Conservation (phyloP, 1,284 basidiomycete genomes). For the Fomitopsis schrenkii region DNA sequence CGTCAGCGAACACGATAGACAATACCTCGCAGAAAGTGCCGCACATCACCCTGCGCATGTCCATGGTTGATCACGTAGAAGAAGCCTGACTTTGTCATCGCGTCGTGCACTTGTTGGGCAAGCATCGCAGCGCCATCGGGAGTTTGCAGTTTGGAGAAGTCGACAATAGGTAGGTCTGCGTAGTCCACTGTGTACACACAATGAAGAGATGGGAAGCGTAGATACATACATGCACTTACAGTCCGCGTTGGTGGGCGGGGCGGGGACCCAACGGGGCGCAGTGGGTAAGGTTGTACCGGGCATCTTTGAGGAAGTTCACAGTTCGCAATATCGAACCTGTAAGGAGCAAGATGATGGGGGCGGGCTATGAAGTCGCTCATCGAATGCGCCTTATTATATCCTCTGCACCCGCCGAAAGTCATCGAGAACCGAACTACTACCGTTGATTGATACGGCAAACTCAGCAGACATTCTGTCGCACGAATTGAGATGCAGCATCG, state of each 20-base stretch:
- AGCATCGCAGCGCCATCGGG: conserved; percentile 44
- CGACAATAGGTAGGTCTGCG: conserved; percentile 64
- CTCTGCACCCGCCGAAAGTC: too few species aligned
- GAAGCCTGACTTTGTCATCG: conserved; percentile 58
- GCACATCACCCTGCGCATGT: conserved; percentile 40
- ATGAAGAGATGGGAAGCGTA: not conserved
- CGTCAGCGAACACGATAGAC: not conserved
- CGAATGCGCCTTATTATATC: too few species aligned
- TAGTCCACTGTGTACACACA: conserved; percentile 48
- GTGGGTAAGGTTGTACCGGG: not conserved
- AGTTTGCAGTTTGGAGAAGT: conserved; percentile 48
- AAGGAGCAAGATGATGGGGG: too few species aligned
- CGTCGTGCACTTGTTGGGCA: conserved; percentile 47
- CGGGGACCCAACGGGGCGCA: conserved; percentile 30
- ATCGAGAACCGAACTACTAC: too few species aligned
- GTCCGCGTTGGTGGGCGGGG: conserved; percentile 26
- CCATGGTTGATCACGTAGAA: conserved; percentile 64
- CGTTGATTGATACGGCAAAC: too few species aligned
- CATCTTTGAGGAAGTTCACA: too few species aligned
- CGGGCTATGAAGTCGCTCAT: too few species aligned
- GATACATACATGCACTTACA: not conserved
- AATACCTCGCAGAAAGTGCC: not conserved
- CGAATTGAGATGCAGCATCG: too few species aligned
- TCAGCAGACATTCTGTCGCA: too few species aligned
- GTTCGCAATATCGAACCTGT: too few species aligned